phyloP scores from a whole-genome alignment of 2,329 filamentous ascomycete genomes.

The Ramularia endophylla region DNA sequence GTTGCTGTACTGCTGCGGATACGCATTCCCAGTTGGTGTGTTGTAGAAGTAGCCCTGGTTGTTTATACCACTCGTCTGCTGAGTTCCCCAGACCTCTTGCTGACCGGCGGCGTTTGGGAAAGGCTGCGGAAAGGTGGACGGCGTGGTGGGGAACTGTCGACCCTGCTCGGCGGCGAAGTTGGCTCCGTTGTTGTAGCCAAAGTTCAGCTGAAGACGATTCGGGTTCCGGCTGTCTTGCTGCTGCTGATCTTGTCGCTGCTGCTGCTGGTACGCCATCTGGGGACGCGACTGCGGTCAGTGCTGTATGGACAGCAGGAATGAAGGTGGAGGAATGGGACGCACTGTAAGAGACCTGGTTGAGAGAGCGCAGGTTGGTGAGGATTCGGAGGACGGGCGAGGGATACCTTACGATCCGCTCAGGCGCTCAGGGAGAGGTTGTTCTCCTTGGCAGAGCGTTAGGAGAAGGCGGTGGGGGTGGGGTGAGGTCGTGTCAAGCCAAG shows the following conservation, averaged over 20 bases:
- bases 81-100: slow-evolving; percentile 55
- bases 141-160: slow-evolving; percentile 60
- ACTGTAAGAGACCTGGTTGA: neutral
- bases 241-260: slow-evolving; percentile 16
- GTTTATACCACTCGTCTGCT: slow-evolving; percentile 37
- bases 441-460: neutral
- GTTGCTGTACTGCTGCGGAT: slow-evolving; percentile 38
- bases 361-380: too few relatives aligned
- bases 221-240: slow-evolving; percentile 27
- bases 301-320: slow-evolving; percentile 1
- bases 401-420: neutral
- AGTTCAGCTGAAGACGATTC: slow-evolving; percentile 49
- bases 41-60: slow-evolving; percentile 47
- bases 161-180: slow-evolving; percentile 40
- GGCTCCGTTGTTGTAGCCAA: slow-evolving; percentile 41
- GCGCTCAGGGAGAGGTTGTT: neutral
- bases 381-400: too few relatives aligned
- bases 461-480: too few relatives aligned
- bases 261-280: slow-evolving; percentile 15
- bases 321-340: neutral
- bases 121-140: slow-evolving; percentile 93
- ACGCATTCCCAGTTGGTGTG: slow-evolving; percentile 36
- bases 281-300: slow-evolving; percentile 3
- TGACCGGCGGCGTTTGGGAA: slow-evolving; percentile 55
- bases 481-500: too few relatives aligned